These are phyloP conservation scores for Schizophyllum amplum DNA, from an alignment of 1,284 basidiomycete species.

Conservation along the genomic window DNA sequence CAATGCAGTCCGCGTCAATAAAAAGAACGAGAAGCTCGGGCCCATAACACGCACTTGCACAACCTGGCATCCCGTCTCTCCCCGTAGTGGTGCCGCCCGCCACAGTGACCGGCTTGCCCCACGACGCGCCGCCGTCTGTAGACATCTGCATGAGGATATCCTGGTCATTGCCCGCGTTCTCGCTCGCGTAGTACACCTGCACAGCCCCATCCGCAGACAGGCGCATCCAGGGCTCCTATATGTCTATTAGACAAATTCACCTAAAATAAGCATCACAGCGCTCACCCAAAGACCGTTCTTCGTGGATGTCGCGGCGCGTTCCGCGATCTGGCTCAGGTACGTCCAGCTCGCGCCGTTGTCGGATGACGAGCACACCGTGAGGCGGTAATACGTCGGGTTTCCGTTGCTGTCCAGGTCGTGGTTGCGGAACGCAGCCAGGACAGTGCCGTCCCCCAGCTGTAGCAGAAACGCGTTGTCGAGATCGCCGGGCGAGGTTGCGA, in stretches of 20 bases:
- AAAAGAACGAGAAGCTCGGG: too few species aligned
- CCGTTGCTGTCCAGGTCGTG: constrained; percentile 14
- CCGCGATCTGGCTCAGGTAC: constrained; percentile 15
- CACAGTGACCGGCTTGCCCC: constrained; percentile 13
- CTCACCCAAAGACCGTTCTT: constrained; percentile 17
- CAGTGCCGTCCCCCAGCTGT: constrained; percentile 15
- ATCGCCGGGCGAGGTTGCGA: constrained; percentile 13
- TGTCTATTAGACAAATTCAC: not conserved
- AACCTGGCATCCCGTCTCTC: constrained; percentile 18
- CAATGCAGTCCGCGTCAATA: not conserved
- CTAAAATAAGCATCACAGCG: not conserved
- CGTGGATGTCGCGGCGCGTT: constrained; percentile 5
- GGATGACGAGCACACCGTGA: constrained; percentile 16
- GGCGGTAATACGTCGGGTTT: constrained; percentile 16
- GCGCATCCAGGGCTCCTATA: constrained; percentile 17
- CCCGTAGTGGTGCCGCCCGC: constrained; percentile 15
- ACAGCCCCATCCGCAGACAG: constrained; percentile 10
- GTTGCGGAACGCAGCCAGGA: constrained; percentile 20
- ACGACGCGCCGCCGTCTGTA: constrained; percentile 16
- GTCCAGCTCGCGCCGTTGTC: constrained; percentile 16
- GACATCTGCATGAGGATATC: constrained; percentile 19
- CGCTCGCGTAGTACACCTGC: constrained; percentile 17
- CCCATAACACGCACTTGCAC: constrained; percentile 6
- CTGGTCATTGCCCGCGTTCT: constrained; percentile 17
- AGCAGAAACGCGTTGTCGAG: constrained; percentile 15